Evolutionary conservation across 768 basidiomycete species (phyloP).

Genomic region (Leccinellum rugosiceps): DNA sequence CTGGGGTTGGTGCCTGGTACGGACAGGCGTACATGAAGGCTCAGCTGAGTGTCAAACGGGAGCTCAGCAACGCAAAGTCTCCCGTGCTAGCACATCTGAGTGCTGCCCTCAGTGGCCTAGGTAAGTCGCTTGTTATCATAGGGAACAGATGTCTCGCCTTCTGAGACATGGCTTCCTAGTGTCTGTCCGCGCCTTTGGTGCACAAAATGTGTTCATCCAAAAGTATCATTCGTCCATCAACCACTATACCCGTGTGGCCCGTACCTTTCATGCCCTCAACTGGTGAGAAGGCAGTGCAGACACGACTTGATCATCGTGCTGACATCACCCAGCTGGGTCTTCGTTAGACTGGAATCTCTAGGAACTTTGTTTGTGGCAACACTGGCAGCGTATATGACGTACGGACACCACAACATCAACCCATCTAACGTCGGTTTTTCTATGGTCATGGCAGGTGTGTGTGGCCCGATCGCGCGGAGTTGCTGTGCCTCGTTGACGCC

Average conservation of each 20-base stretch:
- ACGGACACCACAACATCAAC: conserved; percentile 14
- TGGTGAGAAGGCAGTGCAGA: background rate
- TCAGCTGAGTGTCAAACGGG: conserved; percentile 36
- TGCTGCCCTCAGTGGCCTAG: conserved; percentile 11
- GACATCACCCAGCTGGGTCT: conserved; percentile 27
- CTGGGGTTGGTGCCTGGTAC: conserved; percentile 30
- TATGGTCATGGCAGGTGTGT: conserved; percentile 12
- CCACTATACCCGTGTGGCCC: conserved; percentile 26
- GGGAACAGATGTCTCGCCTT: background rate
- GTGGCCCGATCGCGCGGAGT: background rate
- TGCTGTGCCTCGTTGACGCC: background rate
- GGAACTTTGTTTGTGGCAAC: conserved; percentile 38
- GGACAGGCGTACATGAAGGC: conserved; percentile 43
- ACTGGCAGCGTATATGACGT: conserved; percentile 35
- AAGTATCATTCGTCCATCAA: conserved; percentile 34
- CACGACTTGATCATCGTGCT: background rate
- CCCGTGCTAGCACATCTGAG: conserved; percentile 15
- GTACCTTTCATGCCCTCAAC: conserved; percentile 32
- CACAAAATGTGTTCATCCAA: conserved; percentile 26
- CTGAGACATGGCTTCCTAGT: conserved; percentile 13
- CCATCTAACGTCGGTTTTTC: conserved; percentile 20
- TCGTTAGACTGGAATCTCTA: conserved; percentile 38
- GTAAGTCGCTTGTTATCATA: conserved; percentile 3
- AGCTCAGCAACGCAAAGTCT: conserved; percentile 24
- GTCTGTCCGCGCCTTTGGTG: conserved; percentile 41